phyloP scores from a whole-genome alignment of 495 filamentous ascomycete species.

The Chaetomidium leptoderma region DNA sequence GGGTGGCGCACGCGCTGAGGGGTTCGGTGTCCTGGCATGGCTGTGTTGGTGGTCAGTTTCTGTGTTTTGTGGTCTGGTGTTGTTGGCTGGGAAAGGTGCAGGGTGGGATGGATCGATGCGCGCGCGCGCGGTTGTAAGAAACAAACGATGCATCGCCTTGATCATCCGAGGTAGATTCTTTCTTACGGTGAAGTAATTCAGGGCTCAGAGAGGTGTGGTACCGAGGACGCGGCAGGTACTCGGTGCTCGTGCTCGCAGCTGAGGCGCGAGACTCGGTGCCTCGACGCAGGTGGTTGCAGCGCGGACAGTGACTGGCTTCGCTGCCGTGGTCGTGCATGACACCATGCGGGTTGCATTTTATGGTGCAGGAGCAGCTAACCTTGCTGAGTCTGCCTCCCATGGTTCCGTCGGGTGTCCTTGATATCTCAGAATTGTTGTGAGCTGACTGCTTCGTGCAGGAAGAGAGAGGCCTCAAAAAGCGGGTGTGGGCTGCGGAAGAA shows the following conservation, averaged over 20 bases:
- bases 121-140: no score
- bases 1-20: no score
- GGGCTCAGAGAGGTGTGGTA: not conserved
- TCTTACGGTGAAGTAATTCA: not conserved
- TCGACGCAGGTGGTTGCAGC: not conserved
- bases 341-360: not conserved
- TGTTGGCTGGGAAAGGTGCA: not conserved
- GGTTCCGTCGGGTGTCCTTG: no score
- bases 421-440: no score
- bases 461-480: no score
- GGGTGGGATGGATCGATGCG: no score
- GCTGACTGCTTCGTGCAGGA: no score
- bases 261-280: not conserved
- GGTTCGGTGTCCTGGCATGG: not conserved
- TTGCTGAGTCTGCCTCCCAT: slow-evolving; percentile 1
- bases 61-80: not conserved
- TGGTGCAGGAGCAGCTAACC: slow-evolving; percentile 1
- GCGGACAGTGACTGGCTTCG: not conserved
- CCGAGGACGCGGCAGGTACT: not conserved
- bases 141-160: no score
- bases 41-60: not conserved
- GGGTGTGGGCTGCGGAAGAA: no score
- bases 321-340: not conserved
- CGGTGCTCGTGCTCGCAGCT: not conserved
- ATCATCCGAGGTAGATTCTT: no score